Evolutionary conservation across 352 stramenopile species (phyloP).

Genomic region (Blastocystis sp.): DNA sequence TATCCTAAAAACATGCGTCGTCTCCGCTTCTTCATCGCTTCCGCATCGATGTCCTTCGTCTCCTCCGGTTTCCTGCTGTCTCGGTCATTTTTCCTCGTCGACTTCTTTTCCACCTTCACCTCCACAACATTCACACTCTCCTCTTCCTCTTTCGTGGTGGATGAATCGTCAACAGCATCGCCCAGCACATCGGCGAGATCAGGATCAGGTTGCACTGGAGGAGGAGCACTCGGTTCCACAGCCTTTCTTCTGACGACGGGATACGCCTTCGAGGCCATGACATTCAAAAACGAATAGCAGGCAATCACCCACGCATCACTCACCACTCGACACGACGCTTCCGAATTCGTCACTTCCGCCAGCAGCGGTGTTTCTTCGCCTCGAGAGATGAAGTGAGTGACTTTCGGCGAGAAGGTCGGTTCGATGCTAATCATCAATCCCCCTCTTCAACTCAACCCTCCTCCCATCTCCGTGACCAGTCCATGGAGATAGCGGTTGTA

Average conservation of each 20-base stretch:
- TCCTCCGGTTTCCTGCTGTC: not conserved
- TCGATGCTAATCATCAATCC: constrained; percentile 13
- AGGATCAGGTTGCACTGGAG: no score
- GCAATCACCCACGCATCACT: constrained; percentile 37
- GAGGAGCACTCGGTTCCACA: not conserved
- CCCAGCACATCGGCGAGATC: constrained; percentile 47
- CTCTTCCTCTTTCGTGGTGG: not conserved
- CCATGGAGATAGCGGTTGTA: not conserved
- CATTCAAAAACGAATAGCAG: constrained; percentile 15
- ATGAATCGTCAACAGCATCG: not conserved
- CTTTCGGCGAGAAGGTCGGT: not conserved
- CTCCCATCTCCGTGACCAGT: constrained; percentile 17
- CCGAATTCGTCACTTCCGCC: not conserved
- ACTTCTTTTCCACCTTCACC: not conserved
- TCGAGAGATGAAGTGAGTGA: constrained; percentile 33
- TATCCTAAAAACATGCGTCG: not conserved
- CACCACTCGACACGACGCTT: constrained; percentile 3
- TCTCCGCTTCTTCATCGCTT: not conserved
- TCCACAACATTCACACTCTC: not conserved
- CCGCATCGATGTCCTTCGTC: not conserved
- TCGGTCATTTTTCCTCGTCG: not conserved
- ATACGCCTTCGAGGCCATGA: constrained; percentile 49
- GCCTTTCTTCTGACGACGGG: not conserved
- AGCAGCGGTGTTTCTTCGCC: constrained; percentile 17
- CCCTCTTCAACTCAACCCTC: not conserved